These are phyloP conservation scores for Trichosporon asahii DNA, from an alignment of 1,284 basidiomycete species.

Conservation along the genomic window DNA sequence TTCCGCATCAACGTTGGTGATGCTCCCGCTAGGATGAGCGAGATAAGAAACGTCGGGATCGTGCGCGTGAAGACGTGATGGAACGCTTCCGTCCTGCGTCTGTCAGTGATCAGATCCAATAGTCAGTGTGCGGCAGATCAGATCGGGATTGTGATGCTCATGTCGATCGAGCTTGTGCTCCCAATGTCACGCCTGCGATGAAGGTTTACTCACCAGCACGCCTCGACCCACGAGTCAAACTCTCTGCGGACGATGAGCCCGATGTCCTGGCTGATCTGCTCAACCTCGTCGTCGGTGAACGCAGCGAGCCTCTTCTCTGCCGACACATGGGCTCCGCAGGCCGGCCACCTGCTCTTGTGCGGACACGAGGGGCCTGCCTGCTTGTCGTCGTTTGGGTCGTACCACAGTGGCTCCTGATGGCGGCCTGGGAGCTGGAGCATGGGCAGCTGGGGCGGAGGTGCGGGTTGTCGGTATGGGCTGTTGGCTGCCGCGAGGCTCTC, in stretches of 20 bases:
- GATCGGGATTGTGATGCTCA: neutral
- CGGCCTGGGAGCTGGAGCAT: constrained; percentile 36
- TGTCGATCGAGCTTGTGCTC: neutral
- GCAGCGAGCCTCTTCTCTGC: constrained; percentile 28
- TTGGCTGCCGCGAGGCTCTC: constrained; percentile 36
- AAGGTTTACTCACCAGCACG: constrained; percentile 49
- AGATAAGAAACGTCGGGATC: constrained; percentile 48
- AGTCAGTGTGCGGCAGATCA: neutral
- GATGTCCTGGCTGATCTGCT: constrained; percentile 46
- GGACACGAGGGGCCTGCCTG: constrained; percentile 26
- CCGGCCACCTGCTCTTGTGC: constrained; percentile 35
- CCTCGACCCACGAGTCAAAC: constrained; percentile 51
- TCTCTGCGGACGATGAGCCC: constrained; percentile 45
- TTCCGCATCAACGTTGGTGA: constrained; percentile 45
- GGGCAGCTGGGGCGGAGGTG: constrained; percentile 45
- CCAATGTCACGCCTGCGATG: neutral
- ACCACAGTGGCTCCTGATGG: constrained; percentile 39
- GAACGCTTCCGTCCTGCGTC: constrained; percentile 50
- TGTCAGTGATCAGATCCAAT: neutral
- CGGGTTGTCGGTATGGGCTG: constrained; percentile 41
- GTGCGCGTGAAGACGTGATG: constrained; percentile 50
- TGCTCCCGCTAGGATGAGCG: constrained; percentile 47
- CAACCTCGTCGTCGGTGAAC: constrained; percentile 43
- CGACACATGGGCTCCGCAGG: constrained; percentile 31
- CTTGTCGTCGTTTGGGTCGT: constrained; percentile 9